Evolutionary conservation across 2,329 filamentous ascomycete species (phyloP).

Genomic region (Pezicula neosporulosa): DNA sequence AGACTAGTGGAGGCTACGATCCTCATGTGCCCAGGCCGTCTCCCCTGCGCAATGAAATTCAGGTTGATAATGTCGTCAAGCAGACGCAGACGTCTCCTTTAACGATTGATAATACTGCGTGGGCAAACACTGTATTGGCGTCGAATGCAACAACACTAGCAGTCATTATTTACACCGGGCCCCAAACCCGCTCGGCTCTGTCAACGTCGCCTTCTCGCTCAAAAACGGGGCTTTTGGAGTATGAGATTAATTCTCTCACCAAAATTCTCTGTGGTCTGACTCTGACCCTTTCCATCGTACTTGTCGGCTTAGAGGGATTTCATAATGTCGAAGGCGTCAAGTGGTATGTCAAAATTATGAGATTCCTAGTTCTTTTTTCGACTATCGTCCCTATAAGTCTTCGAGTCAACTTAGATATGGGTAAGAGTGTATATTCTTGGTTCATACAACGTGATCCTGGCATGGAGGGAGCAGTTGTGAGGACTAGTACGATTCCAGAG

Average conservation of each 20-base stretch:
- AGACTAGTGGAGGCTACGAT: constrained; percentile 45
- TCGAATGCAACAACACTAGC: constrained; percentile 87
- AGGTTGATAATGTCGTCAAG: constrained; percentile 32
- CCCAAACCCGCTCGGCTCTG: constrained; percentile 88
- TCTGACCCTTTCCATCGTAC: constrained; percentile 76
- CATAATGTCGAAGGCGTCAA: constrained; percentile 59
- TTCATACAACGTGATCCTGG: constrained; percentile 91
- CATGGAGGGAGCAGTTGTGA: constrained; percentile 87
- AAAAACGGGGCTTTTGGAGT: constrained; percentile 89
- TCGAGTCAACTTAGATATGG: constrained; percentile 94
- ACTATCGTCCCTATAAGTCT: constrained; percentile 97
- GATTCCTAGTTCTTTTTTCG: constrained; percentile 98
- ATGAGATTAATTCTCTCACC: constrained; percentile 94
- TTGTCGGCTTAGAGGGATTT: constrained; percentile 86
- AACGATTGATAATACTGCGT: constrained; percentile 95
- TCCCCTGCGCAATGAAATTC: constrained; percentile 19
- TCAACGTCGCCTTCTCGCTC: constrained; percentile 90
- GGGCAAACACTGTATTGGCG: constrained; percentile 96
- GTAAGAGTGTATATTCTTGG: constrained; percentile 92
- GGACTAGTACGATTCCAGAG: constrained; percentile 96
- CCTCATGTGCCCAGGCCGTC: constrained; percentile 31
- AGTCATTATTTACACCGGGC: constrained; percentile 90
- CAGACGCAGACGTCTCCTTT: constrained; percentile 63
- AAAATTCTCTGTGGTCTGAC: constrained; percentile 94
- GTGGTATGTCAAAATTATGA: constrained; percentile 97